Percentiles rank a stretch among this genome's conserved stretches.
Evolutionary conservation across 495 filamentous ascomycete species (phyloP).

Genomic region (Aspergillus saccharolyticus): DNA sequence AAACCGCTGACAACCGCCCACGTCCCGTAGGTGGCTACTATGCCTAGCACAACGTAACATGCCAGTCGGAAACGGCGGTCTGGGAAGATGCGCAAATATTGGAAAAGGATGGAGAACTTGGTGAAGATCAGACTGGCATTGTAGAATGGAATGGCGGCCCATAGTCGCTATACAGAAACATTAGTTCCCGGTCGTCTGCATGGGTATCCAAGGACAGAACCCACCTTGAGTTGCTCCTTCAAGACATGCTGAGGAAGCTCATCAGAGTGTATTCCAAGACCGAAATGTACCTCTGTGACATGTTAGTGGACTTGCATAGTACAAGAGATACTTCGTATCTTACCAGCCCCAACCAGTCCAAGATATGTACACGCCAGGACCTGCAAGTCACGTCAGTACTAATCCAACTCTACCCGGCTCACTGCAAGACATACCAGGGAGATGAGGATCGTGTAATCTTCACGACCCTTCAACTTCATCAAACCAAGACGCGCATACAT

Average conservation of each 20-base stretch:
- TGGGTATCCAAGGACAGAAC: no score
- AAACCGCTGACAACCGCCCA: constrained; percentile 40
- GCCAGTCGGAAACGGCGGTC: constrained; percentile 27
- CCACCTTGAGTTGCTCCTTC: constrained; percentile 32
- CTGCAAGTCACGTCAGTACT: constrained; percentile 3
- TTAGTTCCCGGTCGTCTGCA: no score
- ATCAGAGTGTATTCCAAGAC: constrained; percentile 25
- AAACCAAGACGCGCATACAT: constrained; percentile 31
- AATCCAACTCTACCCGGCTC: background rate
- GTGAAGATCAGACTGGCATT: constrained; percentile 36
- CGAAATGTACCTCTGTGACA: constrained; percentile 27
- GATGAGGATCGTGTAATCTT: constrained; percentile 33
- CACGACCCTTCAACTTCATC: constrained; percentile 34
- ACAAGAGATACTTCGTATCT: constrained; percentile 15
- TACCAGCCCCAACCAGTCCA: constrained; percentile 30
- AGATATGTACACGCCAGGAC: constrained; percentile 31
- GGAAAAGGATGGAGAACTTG: constrained; percentile 46
- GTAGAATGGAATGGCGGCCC: constrained; percentile 40
- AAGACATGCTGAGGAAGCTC: constrained; percentile 18
- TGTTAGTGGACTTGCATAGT: constrained; percentile 1
- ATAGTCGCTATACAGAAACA: constrained; percentile 24
- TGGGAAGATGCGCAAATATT: constrained; percentile 46
- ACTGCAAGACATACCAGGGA: constrained; percentile 26
- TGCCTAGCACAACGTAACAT: constrained; percentile 30
- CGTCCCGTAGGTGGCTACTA: constrained; percentile 31